phyloP scores from a whole-genome alignment of 2,329 filamentous ascomycete genomes.

The Paracoccidioides brasiliensis region DNA sequence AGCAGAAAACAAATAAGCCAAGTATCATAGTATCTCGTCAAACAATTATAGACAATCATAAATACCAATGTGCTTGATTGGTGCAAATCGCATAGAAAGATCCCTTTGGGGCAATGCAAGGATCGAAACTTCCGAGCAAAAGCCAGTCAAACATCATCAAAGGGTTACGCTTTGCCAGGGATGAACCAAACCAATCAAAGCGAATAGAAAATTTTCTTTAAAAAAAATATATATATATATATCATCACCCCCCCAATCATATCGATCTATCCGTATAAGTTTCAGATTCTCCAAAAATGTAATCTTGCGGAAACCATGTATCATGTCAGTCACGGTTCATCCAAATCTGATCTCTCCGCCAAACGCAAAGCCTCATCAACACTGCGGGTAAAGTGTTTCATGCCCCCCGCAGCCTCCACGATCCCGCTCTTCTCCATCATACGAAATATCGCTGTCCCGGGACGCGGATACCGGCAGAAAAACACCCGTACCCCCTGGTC shows the following conservation, averaged over 20 bases:
- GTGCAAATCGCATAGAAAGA: no score
- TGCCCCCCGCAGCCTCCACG: constrained; percentile 66
- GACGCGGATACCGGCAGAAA: constrained; percentile 41
- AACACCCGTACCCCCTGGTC: constrained; percentile 52
- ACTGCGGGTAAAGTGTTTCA: constrained; percentile 62
- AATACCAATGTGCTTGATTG: neutral
- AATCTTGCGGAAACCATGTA: neutral
- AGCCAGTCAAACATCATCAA: no score
- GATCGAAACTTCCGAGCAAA: no score
- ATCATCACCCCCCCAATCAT: no score
- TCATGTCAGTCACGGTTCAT: neutral
- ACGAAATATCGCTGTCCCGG: constrained; percentile 48
- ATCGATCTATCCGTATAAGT: neutral
- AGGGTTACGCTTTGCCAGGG: neutral
- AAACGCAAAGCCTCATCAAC: constrained; percentile 74
- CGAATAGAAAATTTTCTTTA: neutral
- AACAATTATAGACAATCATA: neutral
- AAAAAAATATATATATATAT: no score
- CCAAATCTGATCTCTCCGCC: constrained; percentile 56
- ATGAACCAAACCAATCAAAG: no score
- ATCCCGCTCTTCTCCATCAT: constrained; percentile 73
- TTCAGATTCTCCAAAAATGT: neutral
- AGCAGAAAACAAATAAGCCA: neutral
- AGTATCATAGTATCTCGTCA: neutral
- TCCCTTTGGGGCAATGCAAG: no score